Base-by-base conservation (phyloP, 345 rosid genomes). In the Anastatica hierochuntica region DNA sequence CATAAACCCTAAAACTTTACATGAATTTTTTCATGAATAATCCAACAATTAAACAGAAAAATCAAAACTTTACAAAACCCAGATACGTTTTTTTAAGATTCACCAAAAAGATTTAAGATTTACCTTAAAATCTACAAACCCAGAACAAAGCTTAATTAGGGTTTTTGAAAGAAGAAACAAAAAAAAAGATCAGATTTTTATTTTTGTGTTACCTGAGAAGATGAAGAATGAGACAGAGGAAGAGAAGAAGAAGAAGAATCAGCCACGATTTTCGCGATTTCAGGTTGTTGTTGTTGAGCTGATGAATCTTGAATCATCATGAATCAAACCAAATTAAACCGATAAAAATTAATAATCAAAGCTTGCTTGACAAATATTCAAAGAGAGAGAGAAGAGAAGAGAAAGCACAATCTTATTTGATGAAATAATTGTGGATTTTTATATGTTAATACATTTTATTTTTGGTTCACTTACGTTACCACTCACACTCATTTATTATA, bases 281-380 rank as follows among this genome's bases (percentile, higher is more conserved):
- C 27, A 10, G 65, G n/a, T n/a, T n/a, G n/a, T n/a, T n/a, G 49
- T 37, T 59, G 60, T 59, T 58, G 54, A 58, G 44, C 60, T 52
- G 43, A 53, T n/a, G 56, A 44, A 20, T 66, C 70, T 66, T 36
- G 47, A n/a, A n/a, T n/a, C 64, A 26, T 44, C 65, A 14, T 66
- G 6, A 7, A 3, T 45, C 60, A n/a, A 46, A 58, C 65, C 56
- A 30, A 27, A 43, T 26, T 44, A 51, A 58, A 58, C 60, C 58
- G 40, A 38, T 27, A 0, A 41, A 31, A 9, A 31, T 31, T 26
- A 0, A 14, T 29, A 44, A 59, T 58, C 58, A 49, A 41, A 65
- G 16, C n/a, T 13, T 30, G 21, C 2, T 59, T 53, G 71, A 66
- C 59, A 66, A 45, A 58, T 51, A 66, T 63, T 54, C 62, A 29